Evolutionary conservation across 768 basidiomycete species (phyloP).

Genomic region (Pleurotus djamor): DNA sequence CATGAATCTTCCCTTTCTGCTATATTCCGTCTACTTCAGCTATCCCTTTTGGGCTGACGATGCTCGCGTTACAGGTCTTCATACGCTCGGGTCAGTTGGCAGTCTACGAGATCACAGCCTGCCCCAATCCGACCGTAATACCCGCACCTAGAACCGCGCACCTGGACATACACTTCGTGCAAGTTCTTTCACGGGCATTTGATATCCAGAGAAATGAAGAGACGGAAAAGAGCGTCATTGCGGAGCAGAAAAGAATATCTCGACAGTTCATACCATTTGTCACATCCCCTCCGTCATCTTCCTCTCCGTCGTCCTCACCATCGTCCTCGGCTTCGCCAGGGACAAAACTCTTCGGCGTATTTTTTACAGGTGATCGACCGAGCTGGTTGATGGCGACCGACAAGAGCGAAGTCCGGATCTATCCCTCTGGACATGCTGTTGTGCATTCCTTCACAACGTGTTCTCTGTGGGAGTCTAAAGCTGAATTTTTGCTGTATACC

Average conservation of each 20-base stretch:
- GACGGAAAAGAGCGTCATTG: conserved; percentile 59
- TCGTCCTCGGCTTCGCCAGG: conserved; percentile 25
- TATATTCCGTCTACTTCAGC: no score
- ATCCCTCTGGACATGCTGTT: conserved; percentile 72
- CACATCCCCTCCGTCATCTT: conserved; percentile 38
- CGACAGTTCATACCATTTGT: conserved; percentile 68
- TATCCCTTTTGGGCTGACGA: no score
- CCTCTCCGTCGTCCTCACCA: no score
- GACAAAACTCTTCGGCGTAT: conserved; percentile 63
- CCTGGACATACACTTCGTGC: conserved; percentile 61
- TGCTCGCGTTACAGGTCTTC: conserved; percentile 52
- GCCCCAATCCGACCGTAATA: conserved; percentile 35
- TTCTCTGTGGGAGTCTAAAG: conserved; percentile 78
- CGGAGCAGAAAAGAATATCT: conserved; percentile 65
- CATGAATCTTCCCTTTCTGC: no score
- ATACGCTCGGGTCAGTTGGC: conserved; percentile 79
- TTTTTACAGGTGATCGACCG: conserved; percentile 89
- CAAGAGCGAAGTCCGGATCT: conserved; percentile 61
- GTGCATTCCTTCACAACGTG: conserved; percentile 86
- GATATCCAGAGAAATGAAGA: conserved; percentile 70
- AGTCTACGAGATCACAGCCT: conserved; percentile 59
- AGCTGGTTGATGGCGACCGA: conserved; percentile 84
- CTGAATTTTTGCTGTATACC: conserved; percentile 85
- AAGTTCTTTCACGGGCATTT: conserved; percentile 62
- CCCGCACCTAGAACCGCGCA: conserved; percentile 38